Base-by-base conservation (phyloP, 1,284 basidiomycete genomes). In the Rhodotorula sp. region DNA sequence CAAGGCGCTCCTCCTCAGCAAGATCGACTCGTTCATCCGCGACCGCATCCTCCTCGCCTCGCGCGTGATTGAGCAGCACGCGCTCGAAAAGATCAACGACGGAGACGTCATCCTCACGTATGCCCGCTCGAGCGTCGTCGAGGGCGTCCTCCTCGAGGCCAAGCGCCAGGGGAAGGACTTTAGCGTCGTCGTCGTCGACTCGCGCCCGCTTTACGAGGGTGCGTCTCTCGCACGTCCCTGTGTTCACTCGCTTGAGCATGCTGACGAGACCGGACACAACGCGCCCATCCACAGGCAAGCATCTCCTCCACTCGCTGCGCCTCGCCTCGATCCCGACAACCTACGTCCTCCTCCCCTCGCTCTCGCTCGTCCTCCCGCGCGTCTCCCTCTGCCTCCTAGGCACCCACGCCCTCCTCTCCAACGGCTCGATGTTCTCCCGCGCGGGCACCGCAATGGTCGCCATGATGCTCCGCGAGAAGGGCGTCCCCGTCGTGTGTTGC, bases 391-490 rank as follows among this genome's bases (percentile, higher is more conserved):
- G 97, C 61, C 87, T 99, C 67, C 85, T 99, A 29, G 97, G 97
- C 51, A 94, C 94, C 3, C 92, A 97, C 77, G 92, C 95, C 13
- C 86, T 99, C 13, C 91, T 97, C 79, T 91, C 95, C 10, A 97
- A 99, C 79, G 97, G 97, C 8, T 89, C 94, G 0, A 90, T 98
- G 15, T 97, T 92, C 82, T 92, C 94, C 22, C 88, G 97, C 64
- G 92, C 94, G 0, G 97, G 97, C 36, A 98, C 95, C 3, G 96
- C 96, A 0, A 87, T 95, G 75, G 92, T 97, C 34, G 93, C 96
- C 0, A 95, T 99, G 93, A 89, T 98, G 85, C 92, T 94, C 0
- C 92, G 93, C 81, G 88, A 89, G 66, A 88, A 91, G 79, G 89
- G 89, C 32, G 90, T 98, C 1, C 97, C 97, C 13, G 94, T 98